A percentile compares a stretch with the other conserved stretches of the same genome.
Evolutionary conservation across 2,329 filamentous ascomycete genomes (phyloP).

Genomic region (Exophiala alcalophila): DNA sequence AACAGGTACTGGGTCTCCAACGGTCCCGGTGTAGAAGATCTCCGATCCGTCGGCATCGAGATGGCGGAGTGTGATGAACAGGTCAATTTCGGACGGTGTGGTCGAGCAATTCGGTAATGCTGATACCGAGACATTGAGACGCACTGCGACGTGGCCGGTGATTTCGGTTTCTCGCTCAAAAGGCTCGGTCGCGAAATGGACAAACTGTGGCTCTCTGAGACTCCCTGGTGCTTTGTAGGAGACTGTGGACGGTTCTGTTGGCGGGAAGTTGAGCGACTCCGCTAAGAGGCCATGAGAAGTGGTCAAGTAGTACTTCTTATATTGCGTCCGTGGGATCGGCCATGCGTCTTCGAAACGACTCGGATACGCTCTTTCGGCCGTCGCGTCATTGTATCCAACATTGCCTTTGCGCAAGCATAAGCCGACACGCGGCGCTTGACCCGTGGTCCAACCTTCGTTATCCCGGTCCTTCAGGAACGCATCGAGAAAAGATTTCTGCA

Average conservation of each 20-base stretch:
- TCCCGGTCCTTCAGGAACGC: slow-evolving; percentile 69
- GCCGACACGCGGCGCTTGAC: slow-evolving; percentile 51
- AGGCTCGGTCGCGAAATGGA: slow-evolving; percentile 58
- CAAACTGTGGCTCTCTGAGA: slow-evolving; percentile 51
- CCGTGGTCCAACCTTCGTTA: slow-evolving; percentile 43
- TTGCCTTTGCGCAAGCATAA: slow-evolving; percentile 64
- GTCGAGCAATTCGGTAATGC: too few relatives aligned
- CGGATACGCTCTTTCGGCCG: slow-evolving; percentile 55
- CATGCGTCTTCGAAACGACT: slow-evolving; percentile 60
- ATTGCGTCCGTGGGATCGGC: slow-evolving; percentile 65
- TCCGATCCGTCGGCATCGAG: not conserved
- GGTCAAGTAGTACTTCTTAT: slow-evolving; percentile 60
- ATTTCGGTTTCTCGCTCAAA: slow-evolving; percentile 66
- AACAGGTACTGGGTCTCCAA: slow-evolving; percentile 53
- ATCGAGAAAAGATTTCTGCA: slow-evolving; percentile 66
- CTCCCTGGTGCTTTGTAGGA: slow-evolving; percentile 61
- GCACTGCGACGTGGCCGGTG: slow-evolving; percentile 65
- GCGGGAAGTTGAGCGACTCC: too few relatives aligned
- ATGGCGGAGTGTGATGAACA: slow-evolving; percentile 27
- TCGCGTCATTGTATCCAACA: slow-evolving; percentile 63
- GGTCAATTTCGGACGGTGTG: slow-evolving; percentile 52
- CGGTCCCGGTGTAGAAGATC: slow-evolving; percentile 41
- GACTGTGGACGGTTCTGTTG: slow-evolving; percentile 51
- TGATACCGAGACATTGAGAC: slow-evolving; percentile 59
- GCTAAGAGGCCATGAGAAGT: too few relatives aligned